Evolutionary conservation across 2,329 filamentous ascomycete species (phyloP).

Genomic region (Didymella glomerata): DNA sequence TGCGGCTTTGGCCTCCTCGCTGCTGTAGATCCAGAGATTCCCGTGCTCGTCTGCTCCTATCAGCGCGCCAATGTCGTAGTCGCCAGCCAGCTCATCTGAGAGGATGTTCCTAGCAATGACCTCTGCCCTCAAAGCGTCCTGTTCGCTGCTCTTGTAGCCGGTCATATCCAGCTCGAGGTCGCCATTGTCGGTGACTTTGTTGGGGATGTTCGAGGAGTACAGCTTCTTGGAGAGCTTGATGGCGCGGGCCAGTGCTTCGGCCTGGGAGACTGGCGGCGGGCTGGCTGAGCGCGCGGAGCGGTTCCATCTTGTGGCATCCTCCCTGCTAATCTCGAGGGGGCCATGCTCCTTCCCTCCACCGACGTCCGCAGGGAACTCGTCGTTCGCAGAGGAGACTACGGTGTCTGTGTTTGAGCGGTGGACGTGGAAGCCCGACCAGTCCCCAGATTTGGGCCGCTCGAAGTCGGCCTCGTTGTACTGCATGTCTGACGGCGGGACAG

Average conservation of each 20-base stretch:
- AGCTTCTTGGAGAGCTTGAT: conserved; percentile 86
- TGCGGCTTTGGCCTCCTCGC: conserved; percentile 91
- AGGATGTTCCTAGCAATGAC: conserved; percentile 92
- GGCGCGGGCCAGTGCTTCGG: conserved; percentile 83
- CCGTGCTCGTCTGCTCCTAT: conserved; percentile 95
- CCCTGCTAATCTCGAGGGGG: conserved; percentile 45
- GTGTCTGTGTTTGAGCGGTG: conserved; percentile 64
- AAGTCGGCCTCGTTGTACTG: conserved; percentile 30
- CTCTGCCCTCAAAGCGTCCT: conserved; percentile 89
- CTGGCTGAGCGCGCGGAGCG: conserved; percentile 69
- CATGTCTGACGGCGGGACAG: conserved; percentile 35
- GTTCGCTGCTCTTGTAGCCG: conserved; percentile 92
- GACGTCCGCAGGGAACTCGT: conserved; percentile 48
- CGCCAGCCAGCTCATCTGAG: conserved; percentile 89
- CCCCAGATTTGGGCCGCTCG: conserved; percentile 42
- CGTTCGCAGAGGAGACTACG: conserved; percentile 57
- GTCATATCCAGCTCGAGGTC: conserved; percentile 99
- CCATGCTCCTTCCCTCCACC: conserved; percentile 33
- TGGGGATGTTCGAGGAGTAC: conserved; percentile 89
- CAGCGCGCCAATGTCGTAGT: conserved; percentile 93
- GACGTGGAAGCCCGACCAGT: conserved; percentile 48
- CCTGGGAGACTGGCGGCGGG: conserved; percentile 74
- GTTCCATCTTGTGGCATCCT: conserved; percentile 49
- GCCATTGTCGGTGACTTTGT: conserved; percentile 87
- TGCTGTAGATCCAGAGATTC: conserved; percentile 99